Conservation (phyloP, 305 asterid species). For the Fraxinus greggii region DNA sequence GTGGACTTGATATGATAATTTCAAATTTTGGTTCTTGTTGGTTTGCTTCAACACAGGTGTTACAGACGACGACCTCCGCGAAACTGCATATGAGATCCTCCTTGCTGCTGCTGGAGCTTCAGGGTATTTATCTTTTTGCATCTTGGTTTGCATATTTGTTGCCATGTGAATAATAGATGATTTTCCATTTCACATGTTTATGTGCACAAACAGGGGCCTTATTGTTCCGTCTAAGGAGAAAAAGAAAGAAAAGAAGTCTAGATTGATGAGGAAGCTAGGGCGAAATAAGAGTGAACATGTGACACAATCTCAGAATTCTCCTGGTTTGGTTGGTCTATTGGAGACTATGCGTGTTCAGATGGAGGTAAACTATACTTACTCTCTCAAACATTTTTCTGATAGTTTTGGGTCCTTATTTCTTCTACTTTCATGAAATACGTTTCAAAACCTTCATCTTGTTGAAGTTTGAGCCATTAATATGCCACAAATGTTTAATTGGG, state of each 20-base stretch:
- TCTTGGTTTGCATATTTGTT: slow-evolving; percentile 13
- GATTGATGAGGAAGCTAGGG: slow-evolving; percentile 83
- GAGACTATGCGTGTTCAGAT: slow-evolving; percentile 99
- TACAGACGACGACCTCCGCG: slow-evolving; percentile 87
- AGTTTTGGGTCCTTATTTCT: slow-evolving; percentile 14
- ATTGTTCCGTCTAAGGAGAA: slow-evolving; percentile 91
- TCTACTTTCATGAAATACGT: neutral
- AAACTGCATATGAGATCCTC: slow-evolving; percentile 93
- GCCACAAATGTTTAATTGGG: neutral
- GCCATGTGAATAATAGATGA: slow-evolving; percentile 16
- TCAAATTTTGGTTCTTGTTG: neutral
- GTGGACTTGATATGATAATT: neutral
- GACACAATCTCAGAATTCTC: slow-evolving; percentile 54
- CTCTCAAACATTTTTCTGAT: slow-evolving; percentile 12
- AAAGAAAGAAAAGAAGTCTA: slow-evolving; percentile 78
- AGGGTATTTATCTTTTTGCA: slow-evolving; percentile 54
- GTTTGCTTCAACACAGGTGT: slow-evolving; percentile 51
- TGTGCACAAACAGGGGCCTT: slow-evolving; percentile 67
- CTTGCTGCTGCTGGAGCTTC: slow-evolving; percentile 99
- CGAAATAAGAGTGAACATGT: slow-evolving; percentile 70
- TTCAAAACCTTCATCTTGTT: neutral
- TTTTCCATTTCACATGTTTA: slow-evolving; percentile 22
- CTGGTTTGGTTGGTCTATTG: slow-evolving; percentile 87
- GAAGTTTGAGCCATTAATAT: slow-evolving; percentile 16
- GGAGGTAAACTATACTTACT: slow-evolving; percentile 64